A percentile compares a stretch with the other conserved stretches of the same genome.
These are phyloP conservation scores for Candida maris DNA, from an alignment of 805 yeast species.

Conservation along the genomic window DNA sequence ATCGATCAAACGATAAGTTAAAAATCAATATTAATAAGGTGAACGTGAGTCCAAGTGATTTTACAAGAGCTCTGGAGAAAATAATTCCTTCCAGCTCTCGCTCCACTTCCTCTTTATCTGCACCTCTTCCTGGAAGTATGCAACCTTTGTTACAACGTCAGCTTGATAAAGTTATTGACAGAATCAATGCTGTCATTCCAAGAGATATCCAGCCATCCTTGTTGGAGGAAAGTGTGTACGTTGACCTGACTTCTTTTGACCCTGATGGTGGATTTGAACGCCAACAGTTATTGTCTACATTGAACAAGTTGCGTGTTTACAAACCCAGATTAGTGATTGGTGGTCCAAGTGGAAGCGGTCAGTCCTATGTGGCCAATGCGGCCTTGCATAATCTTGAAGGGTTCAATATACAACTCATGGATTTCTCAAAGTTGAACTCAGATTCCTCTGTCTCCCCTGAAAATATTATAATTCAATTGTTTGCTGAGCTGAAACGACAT, in stretches of 20 bases:
- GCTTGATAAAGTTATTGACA: constrained; percentile 41
- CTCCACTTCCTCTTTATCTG: constrained; percentile 62
- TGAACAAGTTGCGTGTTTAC: constrained; percentile 54
- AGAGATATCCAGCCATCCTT: constrained; percentile 48
- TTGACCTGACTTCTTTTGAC: constrained; percentile 44
- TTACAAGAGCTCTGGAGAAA: constrained; percentile 78
- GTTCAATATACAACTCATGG: constrained; percentile 81
- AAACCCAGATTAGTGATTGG: constrained; percentile 75
- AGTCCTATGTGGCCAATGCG: constrained; percentile 79
- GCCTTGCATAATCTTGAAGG: constrained; percentile 81
- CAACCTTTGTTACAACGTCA: constrained; percentile 58
- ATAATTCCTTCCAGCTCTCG: constrained; percentile 92
- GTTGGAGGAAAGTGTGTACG: constrained; percentile 66
- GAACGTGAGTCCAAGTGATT: constrained; percentile 75
- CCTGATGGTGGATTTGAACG: constrained; percentile 63
- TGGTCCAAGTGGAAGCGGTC: constrained; percentile 82
- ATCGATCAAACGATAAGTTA: constrained; percentile 68
- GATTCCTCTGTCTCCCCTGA: constrained; percentile 83
- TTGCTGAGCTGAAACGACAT: constrained; percentile 84
- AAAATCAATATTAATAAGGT: constrained; percentile 68
- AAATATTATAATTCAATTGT: constrained; percentile 74
- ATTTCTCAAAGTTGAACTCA: constrained; percentile 69
- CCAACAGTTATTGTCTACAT: constrained; percentile 52
- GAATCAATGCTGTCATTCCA: constrained; percentile 62
- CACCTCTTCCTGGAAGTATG: constrained; percentile 75